These are phyloP conservation scores for Phytophthora vignae DNA, from an alignment of 352 stramenopile genomes.

Conservation along the genomic window DNA sequence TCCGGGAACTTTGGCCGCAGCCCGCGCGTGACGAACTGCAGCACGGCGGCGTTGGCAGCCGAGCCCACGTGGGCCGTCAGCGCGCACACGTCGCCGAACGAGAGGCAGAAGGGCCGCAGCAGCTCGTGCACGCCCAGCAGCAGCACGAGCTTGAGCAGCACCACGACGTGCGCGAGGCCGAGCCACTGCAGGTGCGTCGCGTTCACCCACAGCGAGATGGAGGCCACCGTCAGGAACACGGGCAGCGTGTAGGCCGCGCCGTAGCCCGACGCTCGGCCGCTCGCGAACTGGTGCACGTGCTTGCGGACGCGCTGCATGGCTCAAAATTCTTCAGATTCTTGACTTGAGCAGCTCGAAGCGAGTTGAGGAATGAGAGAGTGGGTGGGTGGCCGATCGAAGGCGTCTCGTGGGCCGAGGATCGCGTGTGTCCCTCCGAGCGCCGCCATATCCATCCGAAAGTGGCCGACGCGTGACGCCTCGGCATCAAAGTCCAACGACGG, in stretches of 20 bases:
- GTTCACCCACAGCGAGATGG: constrained; percentile 37
- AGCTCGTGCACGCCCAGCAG: constrained; percentile 43
- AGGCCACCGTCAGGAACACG: constrained; percentile 21
- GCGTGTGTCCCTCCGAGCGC: constrained; percentile 25
- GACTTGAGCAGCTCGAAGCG: constrained; percentile 1
- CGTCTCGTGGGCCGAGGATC: background rate
- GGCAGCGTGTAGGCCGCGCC: constrained; percentile 31
- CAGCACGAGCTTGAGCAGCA: constrained; percentile 33
- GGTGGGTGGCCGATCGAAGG: background rate
- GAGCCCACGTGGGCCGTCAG: constrained; percentile 30
- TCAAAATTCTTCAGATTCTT: too few species aligned
- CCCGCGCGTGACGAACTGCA: constrained; percentile 36
- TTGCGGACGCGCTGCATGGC: constrained; percentile 33
- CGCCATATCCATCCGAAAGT: background rate
- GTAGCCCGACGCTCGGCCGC: constrained; percentile 23
- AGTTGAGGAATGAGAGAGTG: constrained; percentile 27
- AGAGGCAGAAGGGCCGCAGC: constrained; percentile 51
- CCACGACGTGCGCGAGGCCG: constrained; percentile 21
- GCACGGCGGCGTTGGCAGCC: constrained; percentile 28
- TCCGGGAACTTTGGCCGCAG: constrained; percentile 41
- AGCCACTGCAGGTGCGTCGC: constrained; percentile 40
- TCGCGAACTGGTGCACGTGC: constrained; percentile 26
- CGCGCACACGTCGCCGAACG: constrained; percentile 35
- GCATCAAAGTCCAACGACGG: background rate
- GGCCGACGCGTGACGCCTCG: background rate